Percentiles rank a stretch among this genome's conserved stretches.
These are phyloP conservation scores for Paecilomyces formosus DNA, from an alignment of 2,329 filamentous ascomycete species.

Conservation along the genomic window DNA sequence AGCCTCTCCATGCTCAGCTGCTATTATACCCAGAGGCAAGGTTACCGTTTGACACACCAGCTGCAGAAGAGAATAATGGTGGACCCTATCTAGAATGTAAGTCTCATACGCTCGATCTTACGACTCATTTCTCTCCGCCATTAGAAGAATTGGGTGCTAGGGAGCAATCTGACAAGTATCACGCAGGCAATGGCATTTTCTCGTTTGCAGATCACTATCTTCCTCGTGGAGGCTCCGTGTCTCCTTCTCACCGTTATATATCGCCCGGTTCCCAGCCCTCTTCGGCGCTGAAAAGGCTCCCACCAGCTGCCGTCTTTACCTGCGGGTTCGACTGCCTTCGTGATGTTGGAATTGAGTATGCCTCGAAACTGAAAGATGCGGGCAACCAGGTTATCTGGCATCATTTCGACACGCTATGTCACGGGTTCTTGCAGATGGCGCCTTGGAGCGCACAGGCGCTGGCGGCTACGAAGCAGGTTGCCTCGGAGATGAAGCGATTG, in stretches of 20 bases:
- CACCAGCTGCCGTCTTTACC: slow-evolving; percentile 22
- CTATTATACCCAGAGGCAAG: slow-evolving; percentile 28
- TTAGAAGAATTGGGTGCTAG: neutral
- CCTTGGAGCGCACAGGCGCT: slow-evolving; percentile 20
- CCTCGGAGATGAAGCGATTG: neutral
- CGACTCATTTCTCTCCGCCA: too few species aligned
- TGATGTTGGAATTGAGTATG: slow-evolving; percentile 25
- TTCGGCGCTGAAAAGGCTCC: slow-evolving; percentile 13
- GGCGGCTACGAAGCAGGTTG: slow-evolving; percentile 6
- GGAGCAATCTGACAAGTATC: neutral
- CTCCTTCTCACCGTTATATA: slow-evolving; percentile 20
- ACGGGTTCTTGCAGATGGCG: slow-evolving; percentile 25
- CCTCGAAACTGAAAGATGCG: slow-evolving; percentile 19
- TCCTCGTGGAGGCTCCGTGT: slow-evolving; percentile 9
- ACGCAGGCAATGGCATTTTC: slow-evolving; percentile 23
- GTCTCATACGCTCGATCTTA: neutral
- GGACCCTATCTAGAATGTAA: slow-evolving; percentile 26
- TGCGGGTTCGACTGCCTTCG: slow-evolving; percentile 24
- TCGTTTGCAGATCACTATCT: slow-evolving; percentile 26
- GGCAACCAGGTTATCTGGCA: slow-evolving; percentile 18
- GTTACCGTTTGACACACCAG: slow-evolving; percentile 23
- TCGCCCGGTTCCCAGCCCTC: slow-evolving; percentile 22
- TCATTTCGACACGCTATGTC: slow-evolving; percentile 18
- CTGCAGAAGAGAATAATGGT: slow-evolving; percentile 25
- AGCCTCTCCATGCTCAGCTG: slow-evolving; percentile 20